Conservation (phyloP, 805 yeast genomes). For the Metschnikowia bowlesiae region DNA sequence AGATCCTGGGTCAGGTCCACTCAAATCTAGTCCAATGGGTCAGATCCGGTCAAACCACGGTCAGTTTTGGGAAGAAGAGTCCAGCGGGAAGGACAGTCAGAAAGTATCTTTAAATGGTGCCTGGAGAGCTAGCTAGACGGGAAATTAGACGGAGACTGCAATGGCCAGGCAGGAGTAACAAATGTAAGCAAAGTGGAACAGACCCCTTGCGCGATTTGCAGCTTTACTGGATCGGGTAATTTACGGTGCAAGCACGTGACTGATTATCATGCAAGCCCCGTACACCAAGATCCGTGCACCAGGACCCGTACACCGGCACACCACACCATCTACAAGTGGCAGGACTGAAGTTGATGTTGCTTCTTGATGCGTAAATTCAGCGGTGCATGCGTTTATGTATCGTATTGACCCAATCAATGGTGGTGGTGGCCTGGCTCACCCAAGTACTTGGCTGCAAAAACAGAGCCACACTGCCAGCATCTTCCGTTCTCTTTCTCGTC, state of each 20-base stretch:
- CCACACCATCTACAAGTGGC: not conserved
- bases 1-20: too few relatives aligned
- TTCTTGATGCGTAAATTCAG: slow-evolving; percentile 8
- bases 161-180: too few relatives aligned
- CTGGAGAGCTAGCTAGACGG: too few relatives aligned
- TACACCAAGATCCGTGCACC: not conserved
- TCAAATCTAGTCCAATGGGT: too few relatives aligned
- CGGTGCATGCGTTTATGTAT: not conserved
- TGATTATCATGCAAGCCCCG: too few relatives aligned
- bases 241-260: slow-evolving; percentile 1
- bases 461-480: slow-evolving; percentile 99
- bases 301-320: too few relatives aligned
- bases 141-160: too few relatives aligned
- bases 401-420: slow-evolving; percentile 24
- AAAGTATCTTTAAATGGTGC: too few relatives aligned
- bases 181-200: not conserved
- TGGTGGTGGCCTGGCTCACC: slow-evolving; percentile 73
- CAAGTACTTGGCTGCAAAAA: slow-evolving; percentile 80
- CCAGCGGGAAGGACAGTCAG: too few relatives aligned
- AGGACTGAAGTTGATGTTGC: not conserved
- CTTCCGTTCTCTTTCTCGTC: slow-evolving; percentile 78
- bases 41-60: too few relatives aligned
- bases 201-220: not conserved
- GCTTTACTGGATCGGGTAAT: slow-evolving; percentile 2
- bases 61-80: too few relatives aligned